These are phyloP conservation scores for Vaccinium macrocarpon DNA, from an alignment of 148 eudicot species.

Conservation along the genomic window DNA sequence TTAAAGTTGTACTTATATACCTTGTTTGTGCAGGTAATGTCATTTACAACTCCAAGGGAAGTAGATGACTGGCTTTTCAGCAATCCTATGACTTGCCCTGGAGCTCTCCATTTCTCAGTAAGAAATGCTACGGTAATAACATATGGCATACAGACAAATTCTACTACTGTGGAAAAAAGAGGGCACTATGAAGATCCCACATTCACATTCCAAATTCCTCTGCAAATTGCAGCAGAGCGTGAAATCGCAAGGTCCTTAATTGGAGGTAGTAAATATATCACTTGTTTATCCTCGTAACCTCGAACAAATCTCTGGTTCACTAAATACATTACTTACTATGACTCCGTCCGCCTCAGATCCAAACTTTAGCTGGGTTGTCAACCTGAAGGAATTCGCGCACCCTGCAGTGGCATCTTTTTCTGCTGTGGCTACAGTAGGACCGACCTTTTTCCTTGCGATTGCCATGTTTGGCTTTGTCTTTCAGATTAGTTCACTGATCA, in stretches of 20 bases:
- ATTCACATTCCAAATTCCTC: constrained; percentile 87
- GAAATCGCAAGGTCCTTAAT: constrained; percentile 77
- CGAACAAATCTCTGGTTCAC: not conserved
- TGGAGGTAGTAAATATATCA: constrained; percentile 45
- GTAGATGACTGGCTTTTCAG: constrained; percentile 80
- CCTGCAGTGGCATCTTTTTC: constrained; percentile 46
- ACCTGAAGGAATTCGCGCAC: constrained; percentile 78
- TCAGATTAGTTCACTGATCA: constrained; percentile 66
- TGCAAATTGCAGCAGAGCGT: constrained; percentile 96
- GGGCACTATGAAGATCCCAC: constrained; percentile 83
- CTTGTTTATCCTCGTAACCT: not conserved
- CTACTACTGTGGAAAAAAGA: constrained; percentile 55
- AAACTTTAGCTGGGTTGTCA: constrained; percentile 73
- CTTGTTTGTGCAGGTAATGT: constrained; percentile 47
- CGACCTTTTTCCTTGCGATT: constrained; percentile 72
- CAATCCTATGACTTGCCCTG: constrained; percentile 76
- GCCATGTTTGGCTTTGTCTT: constrained; percentile 81
- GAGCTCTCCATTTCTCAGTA: constrained; percentile 76
- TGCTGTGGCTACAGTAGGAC: constrained; percentile 48
- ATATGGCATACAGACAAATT: constrained; percentile 92
- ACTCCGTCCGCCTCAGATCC: constrained; percentile 41
- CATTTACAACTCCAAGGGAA: constrained; percentile 55
- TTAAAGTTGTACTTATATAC: not conserved
- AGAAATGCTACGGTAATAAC: constrained; percentile 63
- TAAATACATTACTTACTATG: constrained; percentile 4